phyloP scores from a whole-genome alignment of 805 yeast genomes.

The Lipomyces mesembrius region DNA sequence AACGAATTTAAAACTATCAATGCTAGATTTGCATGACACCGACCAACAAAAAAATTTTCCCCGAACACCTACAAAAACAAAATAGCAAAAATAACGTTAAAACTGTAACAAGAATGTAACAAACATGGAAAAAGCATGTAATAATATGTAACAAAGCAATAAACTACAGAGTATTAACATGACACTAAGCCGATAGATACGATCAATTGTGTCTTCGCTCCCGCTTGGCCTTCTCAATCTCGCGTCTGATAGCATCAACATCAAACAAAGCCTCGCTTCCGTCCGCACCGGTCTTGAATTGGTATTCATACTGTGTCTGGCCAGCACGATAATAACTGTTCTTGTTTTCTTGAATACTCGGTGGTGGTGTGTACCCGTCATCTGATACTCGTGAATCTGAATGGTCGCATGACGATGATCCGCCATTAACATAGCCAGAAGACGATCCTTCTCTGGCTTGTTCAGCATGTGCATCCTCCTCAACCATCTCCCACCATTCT shows the following conservation, averaged over 20 bases:
- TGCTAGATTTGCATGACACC: not conserved
- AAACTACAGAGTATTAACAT: not conserved
- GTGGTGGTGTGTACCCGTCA: not conserved
- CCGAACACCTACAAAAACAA: not conserved
- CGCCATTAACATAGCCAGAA: not conserved
- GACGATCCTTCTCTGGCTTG: not conserved
- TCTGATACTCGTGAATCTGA: not conserved
- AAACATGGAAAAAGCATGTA: not conserved
- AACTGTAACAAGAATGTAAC: not conserved
- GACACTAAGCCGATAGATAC: conserved; percentile 12
- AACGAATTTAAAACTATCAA: not conserved
- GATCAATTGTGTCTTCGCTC: conserved; percentile 15
- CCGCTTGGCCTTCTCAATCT: conserved; percentile 45
- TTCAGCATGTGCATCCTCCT: conserved; percentile 30
- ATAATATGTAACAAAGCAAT: not conserved
- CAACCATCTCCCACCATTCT: conserved; percentile 61
- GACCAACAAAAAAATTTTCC: not conserved
- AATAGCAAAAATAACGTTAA: not conserved
- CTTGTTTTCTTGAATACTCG: conserved; percentile 19
- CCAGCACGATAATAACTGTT: conserved; percentile 18
- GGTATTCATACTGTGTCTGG: conserved; percentile 27
- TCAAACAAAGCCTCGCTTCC: conserved; percentile 50
- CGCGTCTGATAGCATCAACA: conserved; percentile 48
- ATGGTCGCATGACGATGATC: not conserved
- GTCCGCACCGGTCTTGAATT: conserved; percentile 44